These are phyloP conservation scores for Tricholoma terreum DNA, from an alignment of 768 basidiomycete genomes.

Conservation along the genomic window DNA sequence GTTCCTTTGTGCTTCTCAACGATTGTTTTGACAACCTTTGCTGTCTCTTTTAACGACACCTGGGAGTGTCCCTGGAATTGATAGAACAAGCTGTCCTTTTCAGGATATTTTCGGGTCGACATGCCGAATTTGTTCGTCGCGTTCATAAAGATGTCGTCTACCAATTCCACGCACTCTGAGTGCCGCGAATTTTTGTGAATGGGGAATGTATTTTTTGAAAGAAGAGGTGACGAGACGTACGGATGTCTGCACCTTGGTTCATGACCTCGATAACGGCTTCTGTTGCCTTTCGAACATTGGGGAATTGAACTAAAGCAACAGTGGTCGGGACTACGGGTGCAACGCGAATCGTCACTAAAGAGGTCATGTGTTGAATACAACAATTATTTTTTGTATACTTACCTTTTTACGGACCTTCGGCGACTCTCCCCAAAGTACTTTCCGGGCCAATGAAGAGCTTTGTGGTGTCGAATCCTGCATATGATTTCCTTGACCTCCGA, in stretches of 20 bases:
- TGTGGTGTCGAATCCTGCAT: conserved; percentile 83
- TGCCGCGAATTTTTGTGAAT: neutral
- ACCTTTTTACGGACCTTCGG: conserved; percentile 63
- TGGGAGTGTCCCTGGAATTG: conserved; percentile 77
- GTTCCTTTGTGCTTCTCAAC: conserved; percentile 64
- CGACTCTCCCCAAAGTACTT: conserved; percentile 82
- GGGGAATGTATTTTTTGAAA: too few species aligned
- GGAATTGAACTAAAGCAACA: too few species aligned
- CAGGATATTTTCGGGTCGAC: conserved; percentile 55
- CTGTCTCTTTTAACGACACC: conserved; percentile 57
- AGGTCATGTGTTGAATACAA: conserved; percentile 25
- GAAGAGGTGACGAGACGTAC: conserved; percentile 45
- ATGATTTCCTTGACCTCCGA: conserved; percentile 72
- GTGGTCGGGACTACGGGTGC: conserved; percentile 80
- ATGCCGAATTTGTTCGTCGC: too few species aligned
- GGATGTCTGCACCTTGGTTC: conserved; percentile 71
- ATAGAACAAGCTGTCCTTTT: conserved; percentile 75
- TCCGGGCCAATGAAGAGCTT: conserved; percentile 85
- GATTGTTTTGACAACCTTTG: conserved; percentile 54
- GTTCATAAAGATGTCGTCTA: too few species aligned
- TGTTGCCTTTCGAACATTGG: too few species aligned
- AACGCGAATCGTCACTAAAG: too few species aligned
- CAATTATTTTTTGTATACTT: too few species aligned
- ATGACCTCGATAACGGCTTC: too few species aligned
- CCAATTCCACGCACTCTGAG: conserved; percentile 79